Evolutionary conservation across 306 rosid genomes (phyloP).

Genomic region (Rubus parviflorus): DNA sequence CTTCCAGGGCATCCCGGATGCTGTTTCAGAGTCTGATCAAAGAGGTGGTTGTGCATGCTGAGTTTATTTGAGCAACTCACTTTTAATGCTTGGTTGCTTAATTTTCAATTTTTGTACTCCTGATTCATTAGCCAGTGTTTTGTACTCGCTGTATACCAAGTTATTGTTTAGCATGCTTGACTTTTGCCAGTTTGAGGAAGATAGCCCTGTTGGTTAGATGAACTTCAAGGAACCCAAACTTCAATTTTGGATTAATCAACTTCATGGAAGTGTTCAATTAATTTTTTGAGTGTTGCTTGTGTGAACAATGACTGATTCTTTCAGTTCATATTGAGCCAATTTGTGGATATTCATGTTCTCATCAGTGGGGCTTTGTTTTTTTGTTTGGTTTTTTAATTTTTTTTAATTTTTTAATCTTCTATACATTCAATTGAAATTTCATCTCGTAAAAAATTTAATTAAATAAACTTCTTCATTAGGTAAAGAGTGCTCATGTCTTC

Average conservation of each 20-base stretch:
- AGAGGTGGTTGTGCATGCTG: constrained; percentile 92
- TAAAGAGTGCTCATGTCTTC: background rate
- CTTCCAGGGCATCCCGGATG: constrained; percentile 90
- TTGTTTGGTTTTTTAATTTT: background rate
- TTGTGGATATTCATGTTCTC: background rate
- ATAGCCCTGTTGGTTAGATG: constrained; percentile 31
- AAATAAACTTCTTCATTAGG: background rate
- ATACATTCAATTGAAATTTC: background rate
- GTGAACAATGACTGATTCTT: background rate
- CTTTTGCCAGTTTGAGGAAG: constrained; percentile 31
- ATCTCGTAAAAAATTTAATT: background rate
- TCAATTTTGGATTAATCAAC: constrained; percentile 18
- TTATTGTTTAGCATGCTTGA: constrained; percentile 25
- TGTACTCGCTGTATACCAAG: constrained; percentile 38
- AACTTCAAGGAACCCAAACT: constrained; percentile 30
- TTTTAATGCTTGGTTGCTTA: constrained; percentile 19
- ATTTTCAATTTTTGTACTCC: constrained; percentile 42
- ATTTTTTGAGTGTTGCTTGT: background rate
- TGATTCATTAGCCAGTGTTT: constrained; percentile 19
- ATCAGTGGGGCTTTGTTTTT: no score
- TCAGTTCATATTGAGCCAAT: background rate
- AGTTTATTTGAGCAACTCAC: constrained; percentile 31
- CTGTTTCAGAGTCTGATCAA: constrained; percentile 69
- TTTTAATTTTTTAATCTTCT: background rate
- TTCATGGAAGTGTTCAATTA: background rate